phyloP scores from a whole-genome alignment of 306 rosid genomes.

The Ammopiptanthus mongolicus region DNA sequence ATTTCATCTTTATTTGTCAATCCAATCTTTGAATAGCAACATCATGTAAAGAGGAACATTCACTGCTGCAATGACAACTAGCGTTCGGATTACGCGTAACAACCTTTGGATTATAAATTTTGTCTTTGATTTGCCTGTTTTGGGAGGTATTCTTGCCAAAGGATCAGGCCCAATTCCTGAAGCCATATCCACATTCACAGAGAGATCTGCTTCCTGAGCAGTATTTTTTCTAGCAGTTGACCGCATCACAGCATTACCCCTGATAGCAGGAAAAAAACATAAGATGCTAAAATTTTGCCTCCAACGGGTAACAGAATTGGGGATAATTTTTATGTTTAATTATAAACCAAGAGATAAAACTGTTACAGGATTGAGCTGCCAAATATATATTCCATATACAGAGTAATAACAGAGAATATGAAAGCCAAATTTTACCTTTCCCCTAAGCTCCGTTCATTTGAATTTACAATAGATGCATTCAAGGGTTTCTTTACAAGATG shows the following conservation, averaged over 20 bases:
- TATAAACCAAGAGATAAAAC: not conserved
- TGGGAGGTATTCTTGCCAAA: slow-evolving; percentile 33
- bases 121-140: slow-evolving; percentile 52
- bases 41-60: slow-evolving; percentile 77
- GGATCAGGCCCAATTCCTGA: slow-evolving; percentile 41
- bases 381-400: not conserved
- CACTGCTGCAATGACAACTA: slow-evolving; percentile 65
- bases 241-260: slow-evolving; percentile 74
- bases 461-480: slow-evolving; percentile 29
- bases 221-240: slow-evolving; percentile 51
- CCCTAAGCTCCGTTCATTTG: slow-evolving; percentile 36
- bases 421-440: slow-evolving; percentile 53
- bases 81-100: slow-evolving; percentile 45
- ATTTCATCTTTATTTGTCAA: slow-evolving; percentile 42
- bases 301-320: not conserved
- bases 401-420: not conserved
- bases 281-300: not conserved
- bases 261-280: slow-evolving; percentile 21
- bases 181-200: slow-evolving; percentile 42
- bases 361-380: slow-evolving; percentile 1
- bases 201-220: slow-evolving; percentile 41
- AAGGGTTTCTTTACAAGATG: slow-evolving; percentile 72
- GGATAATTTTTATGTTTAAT: not conserved
- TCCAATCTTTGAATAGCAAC: slow-evolving; percentile 84
- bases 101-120: slow-evolving; percentile 51